Evolutionary conservation across 2,329 filamentous ascomycete species (phyloP), one percentile per base, ranked within the genome.

Genomic region (Cadophora gregata): DNA sequence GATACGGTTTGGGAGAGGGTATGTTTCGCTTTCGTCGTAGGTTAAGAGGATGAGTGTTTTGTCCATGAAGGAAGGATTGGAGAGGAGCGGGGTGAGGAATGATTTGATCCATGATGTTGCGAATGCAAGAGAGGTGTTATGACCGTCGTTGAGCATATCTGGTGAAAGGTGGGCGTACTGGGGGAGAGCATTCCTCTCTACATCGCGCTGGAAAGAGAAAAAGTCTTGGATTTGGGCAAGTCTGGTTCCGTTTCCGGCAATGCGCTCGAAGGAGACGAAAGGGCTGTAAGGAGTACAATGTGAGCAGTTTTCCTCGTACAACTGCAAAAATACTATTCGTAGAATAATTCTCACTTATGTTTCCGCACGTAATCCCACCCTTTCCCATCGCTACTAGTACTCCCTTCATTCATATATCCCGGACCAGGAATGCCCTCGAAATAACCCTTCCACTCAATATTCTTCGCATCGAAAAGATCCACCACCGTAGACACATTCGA

Each of bases 61-160:
- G 24, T 82, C 78, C 80, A 83, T 83, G 76, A 88, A 86, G 51
- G 82, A 79, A 16, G 77, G 75, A 71, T 86, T 80, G 25, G 77
- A 75, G 10, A 88, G 77, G 9, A 88, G 80, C 3, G 85, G 85
- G 65, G 82, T 79, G 29, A 88, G 77, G 75, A 88, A 87, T 61
- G 77, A 77, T 56, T 80, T 79, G 24, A 81, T 80, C 85, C 85
- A 88, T 3, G 78, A 75, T 1, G 83, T 81, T 2, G 85, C 83
- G 56, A 79, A 80, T n/a, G 80, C 81, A 10, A 88, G 80, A 3
- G 80, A 81, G 2, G 82, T 83, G 72, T 88, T 79, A 71, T 92
- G 90, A 16, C 88, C 90, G 72, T 91, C 87, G 69, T 87, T 85
- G 56, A 87, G 83, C 86, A 89, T 88, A 76, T 89, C 85, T 0